A percentile compares a stretch with the other conserved stretches of the same genome.
Conservation (phyloP, 768 basidiomycete genomes). For the Gautieria morchelliformis region DNA sequence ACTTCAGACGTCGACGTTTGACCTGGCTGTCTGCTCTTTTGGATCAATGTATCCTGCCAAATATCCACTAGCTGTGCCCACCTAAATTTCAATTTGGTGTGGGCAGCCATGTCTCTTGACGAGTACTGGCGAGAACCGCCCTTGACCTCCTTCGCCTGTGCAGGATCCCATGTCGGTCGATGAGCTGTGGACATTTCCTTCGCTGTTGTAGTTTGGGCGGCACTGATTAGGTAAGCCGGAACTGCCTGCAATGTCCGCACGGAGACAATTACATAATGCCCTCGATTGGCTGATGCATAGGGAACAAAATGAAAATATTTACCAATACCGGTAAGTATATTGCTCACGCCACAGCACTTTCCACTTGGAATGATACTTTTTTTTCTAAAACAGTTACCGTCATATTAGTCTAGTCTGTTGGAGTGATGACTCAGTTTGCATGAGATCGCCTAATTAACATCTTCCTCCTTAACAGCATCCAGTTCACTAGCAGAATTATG, state of each 20-base stretch:
- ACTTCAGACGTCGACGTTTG: slow-evolving; percentile 79
- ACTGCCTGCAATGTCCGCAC: too few relatives aligned
- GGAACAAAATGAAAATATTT: too few relatives aligned
- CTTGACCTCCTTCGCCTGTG: slow-evolving; percentile 86
- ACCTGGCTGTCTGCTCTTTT: slow-evolving; percentile 60
- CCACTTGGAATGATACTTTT: too few relatives aligned
- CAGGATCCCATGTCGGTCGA: slow-evolving; percentile 96
- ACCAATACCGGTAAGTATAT: neutral
- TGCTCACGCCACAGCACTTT: too few relatives aligned
- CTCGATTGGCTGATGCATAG: too few relatives aligned
- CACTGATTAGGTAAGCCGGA: neutral
- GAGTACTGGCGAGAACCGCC: slow-evolving; percentile 90
- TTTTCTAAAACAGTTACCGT: too few relatives aligned
- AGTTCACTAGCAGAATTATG: too few relatives aligned
- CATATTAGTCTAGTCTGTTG: too few relatives aligned
- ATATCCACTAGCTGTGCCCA: slow-evolving; percentile 22
- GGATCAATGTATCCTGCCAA: neutral
- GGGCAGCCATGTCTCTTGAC: slow-evolving; percentile 85
- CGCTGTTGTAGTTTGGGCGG: neutral
- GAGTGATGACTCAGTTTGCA: neutral
- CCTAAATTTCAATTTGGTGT: slow-evolving; percentile 98
- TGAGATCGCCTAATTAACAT: neutral
- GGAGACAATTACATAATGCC: too few relatives aligned
- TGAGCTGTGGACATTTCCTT: slow-evolving; percentile 76
- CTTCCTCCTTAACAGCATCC: too few relatives aligned